Conservation (phyloP, 2,329 filamentous ascomycete genomes). For the Coniochaeta sp. region DNA sequence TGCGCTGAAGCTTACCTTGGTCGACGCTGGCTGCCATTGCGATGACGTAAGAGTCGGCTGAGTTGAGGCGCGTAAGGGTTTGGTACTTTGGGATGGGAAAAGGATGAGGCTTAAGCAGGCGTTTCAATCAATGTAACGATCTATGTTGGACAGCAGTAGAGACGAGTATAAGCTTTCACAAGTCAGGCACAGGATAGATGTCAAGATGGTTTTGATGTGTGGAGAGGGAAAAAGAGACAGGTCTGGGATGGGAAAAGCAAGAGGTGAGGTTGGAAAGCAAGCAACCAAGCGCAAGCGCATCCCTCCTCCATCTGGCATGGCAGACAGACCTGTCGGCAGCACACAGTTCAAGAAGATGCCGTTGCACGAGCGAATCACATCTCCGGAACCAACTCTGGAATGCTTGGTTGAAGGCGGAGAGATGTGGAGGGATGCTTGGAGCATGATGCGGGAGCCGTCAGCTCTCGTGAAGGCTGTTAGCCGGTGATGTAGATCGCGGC, state of each 20-base stretch:
- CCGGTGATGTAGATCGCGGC: not conserved
- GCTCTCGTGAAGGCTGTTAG: not conserved
- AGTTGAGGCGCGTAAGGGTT: not conserved
- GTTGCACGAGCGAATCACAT: constrained; percentile 15
- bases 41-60: constrained; percentile 16
- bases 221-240: constrained; percentile 1
- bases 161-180: not conserved
- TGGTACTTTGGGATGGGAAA: not conserved
- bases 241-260: constrained; percentile 5
- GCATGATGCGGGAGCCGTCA: not conserved
- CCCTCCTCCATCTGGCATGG: no score
- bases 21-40: constrained; percentile 15
- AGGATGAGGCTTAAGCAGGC: not conserved
- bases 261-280: constrained; percentile 11
- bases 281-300: no score
- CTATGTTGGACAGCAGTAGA: not conserved
- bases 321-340: no score
- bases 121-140: not conserved
- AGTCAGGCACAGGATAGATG: not conserved
- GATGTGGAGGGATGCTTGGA: not conserved
- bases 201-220: not conserved
- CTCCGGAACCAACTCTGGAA: not conserved
- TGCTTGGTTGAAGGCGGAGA: not conserved
- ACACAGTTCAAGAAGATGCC: constrained; percentile 12
- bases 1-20: constrained; percentile 14